These are phyloP conservation scores for Pseudocercospora vitis DNA, from an alignment of 2,329 filamentous ascomycete species.

Conservation along the genomic window DNA sequence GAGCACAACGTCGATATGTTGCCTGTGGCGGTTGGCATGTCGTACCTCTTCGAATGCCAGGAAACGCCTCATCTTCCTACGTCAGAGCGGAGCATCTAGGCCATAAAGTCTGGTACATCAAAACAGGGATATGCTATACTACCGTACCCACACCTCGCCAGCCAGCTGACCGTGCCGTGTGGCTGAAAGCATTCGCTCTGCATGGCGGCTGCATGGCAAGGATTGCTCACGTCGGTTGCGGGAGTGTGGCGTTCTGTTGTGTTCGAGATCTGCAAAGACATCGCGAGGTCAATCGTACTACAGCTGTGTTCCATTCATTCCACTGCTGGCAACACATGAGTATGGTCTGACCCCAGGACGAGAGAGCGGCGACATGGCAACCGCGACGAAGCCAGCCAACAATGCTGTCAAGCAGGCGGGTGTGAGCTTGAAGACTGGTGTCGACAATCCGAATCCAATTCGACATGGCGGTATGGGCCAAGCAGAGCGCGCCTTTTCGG, in stretches of 20 bases:
- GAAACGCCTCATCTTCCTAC: slow-evolving; percentile 9
- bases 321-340: not conserved
- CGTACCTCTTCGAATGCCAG: slow-evolving; percentile 3
- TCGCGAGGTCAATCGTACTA: slow-evolving; percentile 3
- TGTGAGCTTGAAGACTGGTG: slow-evolving; percentile 45
- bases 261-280: slow-evolving; percentile 6
- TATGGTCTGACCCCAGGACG: too few species aligned
- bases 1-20: not conserved
- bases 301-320: not conserved
- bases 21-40: slow-evolving; percentile 6
- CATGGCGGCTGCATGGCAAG: slow-evolving; percentile 15
- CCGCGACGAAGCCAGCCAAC: slow-evolving; percentile 7
- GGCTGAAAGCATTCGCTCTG: slow-evolving; percentile 10
- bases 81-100: slow-evolving; percentile 6
- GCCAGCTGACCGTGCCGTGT: slow-evolving; percentile 5
- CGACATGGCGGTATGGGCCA: slow-evolving; percentile 50
- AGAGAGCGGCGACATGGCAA: slow-evolving; percentile 5
- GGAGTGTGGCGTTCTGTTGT: slow-evolving; percentile 4
- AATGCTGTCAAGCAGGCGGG: slow-evolving; percentile 38
- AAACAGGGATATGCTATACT: slow-evolving; percentile 12
- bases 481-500: slow-evolving; percentile 52
- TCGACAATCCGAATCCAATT: slow-evolving; percentile 40
- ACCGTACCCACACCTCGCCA: too few species aligned
- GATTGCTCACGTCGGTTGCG: slow-evolving; percentile 4
- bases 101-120: slow-evolving; percentile 4